These are phyloP conservation scores for Pelargonium fulgidum DNA, from an alignment of 441 rosid species.

Conservation along the genomic window DNA sequence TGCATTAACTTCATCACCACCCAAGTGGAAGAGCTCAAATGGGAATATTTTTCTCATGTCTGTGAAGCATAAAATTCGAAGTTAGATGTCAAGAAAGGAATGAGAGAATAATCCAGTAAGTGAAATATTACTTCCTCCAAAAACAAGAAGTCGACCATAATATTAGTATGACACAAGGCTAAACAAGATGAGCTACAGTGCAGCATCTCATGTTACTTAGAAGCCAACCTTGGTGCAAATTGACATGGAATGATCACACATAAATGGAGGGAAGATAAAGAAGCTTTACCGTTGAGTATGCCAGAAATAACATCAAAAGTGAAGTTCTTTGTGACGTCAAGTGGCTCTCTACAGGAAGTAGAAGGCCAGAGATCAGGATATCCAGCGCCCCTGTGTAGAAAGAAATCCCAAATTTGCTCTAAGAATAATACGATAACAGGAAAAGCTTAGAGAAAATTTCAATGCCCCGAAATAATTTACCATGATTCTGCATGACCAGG, in stretches of 20 bases:
- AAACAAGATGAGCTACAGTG: background rate
- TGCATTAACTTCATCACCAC: slow-evolving; percentile 95
- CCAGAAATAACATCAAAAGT: slow-evolving; percentile 86
- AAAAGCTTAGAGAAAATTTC: background rate
- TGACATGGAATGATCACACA: background rate
- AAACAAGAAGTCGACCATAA: background rate
- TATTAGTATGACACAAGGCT: background rate
- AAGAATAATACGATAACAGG: background rate
- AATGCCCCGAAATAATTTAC: slow-evolving; percentile 31
- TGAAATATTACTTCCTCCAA: background rate
- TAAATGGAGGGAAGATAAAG: slow-evolving; percentile 7
- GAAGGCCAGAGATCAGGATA: slow-evolving; percentile 96
- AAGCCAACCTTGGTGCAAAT: background rate
- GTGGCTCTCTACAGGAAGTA: slow-evolving; percentile 84
- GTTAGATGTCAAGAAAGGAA: slow-evolving; percentile 10
- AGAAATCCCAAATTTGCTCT: slow-evolving; percentile 8
- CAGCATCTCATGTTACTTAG: background rate
- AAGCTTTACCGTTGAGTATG: slow-evolving; percentile 56
- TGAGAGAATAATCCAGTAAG: background rate
- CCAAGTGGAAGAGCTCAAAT: slow-evolving; percentile 92
- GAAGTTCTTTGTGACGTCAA: slow-evolving; percentile 71
- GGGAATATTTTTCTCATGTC: slow-evolving; percentile 90
- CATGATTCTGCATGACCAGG: slow-evolving; percentile 99
- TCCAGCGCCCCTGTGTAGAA: slow-evolving; percentile 70
- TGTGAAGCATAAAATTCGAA: slow-evolving; percentile 26